Base-by-base conservation (phyloP, 2,329 filamentous ascomycete species). In the Leptographium radiaticola region DNA sequence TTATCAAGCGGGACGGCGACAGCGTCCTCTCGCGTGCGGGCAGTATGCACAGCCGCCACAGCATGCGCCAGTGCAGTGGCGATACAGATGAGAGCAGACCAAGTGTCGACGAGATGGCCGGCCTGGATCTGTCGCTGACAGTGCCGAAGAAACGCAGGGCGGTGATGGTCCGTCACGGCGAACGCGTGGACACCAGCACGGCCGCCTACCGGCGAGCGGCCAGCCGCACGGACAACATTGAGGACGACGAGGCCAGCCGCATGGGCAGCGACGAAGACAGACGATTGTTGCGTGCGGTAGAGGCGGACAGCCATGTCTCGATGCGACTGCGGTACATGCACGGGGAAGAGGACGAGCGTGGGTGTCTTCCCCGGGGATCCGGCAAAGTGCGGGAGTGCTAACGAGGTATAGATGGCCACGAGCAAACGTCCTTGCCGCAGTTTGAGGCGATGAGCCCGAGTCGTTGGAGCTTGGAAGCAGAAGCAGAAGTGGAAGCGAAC, bases 111-210 rank as follows among this genome's bases (percentile, higher is more conserved):
- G 66, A 61, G n/a, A 52, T 53, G 1, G 53, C 56, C 5, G 62
- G 57, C 11, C 55, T 49, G 38, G 57, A 66, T 11, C 57, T 53
- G 40, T 60, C 63, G n/a, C 53, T 71, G 55, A 62, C 63, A 2
- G 56, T 72, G 4, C 62, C 64, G 47, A 73, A 72, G 60, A 66
- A 61, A 55, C 64, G 68, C 50, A 58, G 15, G 13, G 15, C 40
- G 1, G 13, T 54, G 8, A 20, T 30, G 4, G 36, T 40, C 2
- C 51, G 51, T 10, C 49, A 42, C 3, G 57, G 55, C n/a, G 51
- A 42, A 12, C 55, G 54, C 11, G 57, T 58, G 43, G 42, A 51
- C 30, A 46, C 53, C 7, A 46, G 54, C 0, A 25, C 31, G 2
- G 49, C 49, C 0, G 36, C 49, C 4, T 7, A 36, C n/a, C 33